Percentiles rank a stretch among this genome's conserved stretches.
These are phyloP conservation scores for Boletus pseudo-olivaceus DNA, from an alignment of 768 basidiomycete genomes.

Conservation along the genomic window DNA sequence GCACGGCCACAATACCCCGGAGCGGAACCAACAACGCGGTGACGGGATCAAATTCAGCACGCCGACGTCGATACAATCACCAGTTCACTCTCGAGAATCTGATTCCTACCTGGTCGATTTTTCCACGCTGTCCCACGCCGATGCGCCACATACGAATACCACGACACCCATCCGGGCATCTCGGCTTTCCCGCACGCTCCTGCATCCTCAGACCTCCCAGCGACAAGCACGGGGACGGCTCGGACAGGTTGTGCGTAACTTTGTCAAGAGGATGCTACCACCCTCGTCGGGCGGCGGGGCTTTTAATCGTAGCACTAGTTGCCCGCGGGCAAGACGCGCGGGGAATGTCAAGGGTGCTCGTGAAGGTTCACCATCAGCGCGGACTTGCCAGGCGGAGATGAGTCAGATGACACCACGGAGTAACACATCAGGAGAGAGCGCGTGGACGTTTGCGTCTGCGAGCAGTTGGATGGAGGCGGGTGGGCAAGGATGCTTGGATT, in stretches of 20 bases:
- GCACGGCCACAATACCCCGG: neutral
- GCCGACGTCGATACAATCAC: neutral
- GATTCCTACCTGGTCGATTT: conserved; percentile 14
- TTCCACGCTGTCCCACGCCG: conserved; percentile 8
- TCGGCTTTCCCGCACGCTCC: neutral
- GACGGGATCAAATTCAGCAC: neutral
- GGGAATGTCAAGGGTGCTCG: neutral
- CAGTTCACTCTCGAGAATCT: conserved; percentile 1
- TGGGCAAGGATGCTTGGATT: conserved; percentile 2
- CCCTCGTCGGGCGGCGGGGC: conserved; percentile 6
- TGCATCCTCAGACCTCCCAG: neutral
- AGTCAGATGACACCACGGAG: conserved; percentile 12
- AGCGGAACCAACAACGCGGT: neutral
- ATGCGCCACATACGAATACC: neutral
- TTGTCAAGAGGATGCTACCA: conserved; percentile 22
- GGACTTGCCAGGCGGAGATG: neutral
- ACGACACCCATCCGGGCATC: neutral
- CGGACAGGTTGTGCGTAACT: conserved; percentile 18
- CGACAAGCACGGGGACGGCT: conserved; percentile 15
- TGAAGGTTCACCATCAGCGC: neutral
- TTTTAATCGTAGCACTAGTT: neutral
- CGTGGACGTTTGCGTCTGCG: conserved; percentile 21
- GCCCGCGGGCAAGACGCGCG: neutral
- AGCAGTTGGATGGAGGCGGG: conserved; percentile 4
- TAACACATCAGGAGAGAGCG: conserved; percentile 12